Conservation (phyloP, 1,284 basidiomycete species). For the Pterulicium gracile region DNA sequence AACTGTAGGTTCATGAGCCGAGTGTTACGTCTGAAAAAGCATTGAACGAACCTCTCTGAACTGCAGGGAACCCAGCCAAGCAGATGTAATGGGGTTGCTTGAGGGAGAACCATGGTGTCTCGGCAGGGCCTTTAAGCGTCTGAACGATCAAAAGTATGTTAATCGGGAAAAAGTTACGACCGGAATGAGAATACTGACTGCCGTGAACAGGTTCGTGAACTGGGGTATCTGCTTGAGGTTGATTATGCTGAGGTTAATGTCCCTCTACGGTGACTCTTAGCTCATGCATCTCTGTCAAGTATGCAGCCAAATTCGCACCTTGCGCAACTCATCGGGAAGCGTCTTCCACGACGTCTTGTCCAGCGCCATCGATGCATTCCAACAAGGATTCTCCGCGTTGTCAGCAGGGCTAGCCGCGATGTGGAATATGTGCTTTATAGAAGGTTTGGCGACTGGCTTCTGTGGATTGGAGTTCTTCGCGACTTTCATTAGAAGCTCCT, state of each 20-base stretch:
- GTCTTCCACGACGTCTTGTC: conserved; percentile 59
- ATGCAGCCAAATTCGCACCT: conserved; percentile 25
- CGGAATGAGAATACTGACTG: conserved; percentile 30
- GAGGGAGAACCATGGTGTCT: conserved; percentile 47
- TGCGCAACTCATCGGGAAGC: conserved; percentile 49
- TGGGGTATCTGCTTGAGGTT: conserved; percentile 31
- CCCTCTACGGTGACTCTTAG: conserved; percentile 31
- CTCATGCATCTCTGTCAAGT: conserved; percentile 5
- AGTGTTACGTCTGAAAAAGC: conserved; percentile 7
- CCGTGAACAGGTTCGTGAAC: conserved; percentile 39
- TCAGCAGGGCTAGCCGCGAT: conserved; percentile 50
- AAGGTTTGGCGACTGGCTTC: conserved; percentile 12
- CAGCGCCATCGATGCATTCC: conserved; percentile 38
- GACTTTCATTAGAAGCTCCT: too few relatives aligned
- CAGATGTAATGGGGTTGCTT: conserved; percentile 32
- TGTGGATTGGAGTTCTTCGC: conserved; percentile 11
- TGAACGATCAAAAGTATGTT: conserved; percentile 13
- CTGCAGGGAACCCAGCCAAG: conserved; percentile 30
- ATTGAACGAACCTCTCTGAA: not conserved
- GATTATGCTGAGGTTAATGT: conserved; percentile 48
- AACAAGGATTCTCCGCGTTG: conserved; percentile 37
- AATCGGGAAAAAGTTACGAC: not conserved
- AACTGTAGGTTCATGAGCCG: conserved; percentile 1
- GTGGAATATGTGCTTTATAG: conserved; percentile 47
- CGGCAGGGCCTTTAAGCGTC: conserved; percentile 25